A percentile compares a stretch with the other conserved stretches of the same genome.
These are phyloP conservation scores for Sugiyamaella americana DNA, from an alignment of 805 yeast genomes.

Conservation along the genomic window DNA sequence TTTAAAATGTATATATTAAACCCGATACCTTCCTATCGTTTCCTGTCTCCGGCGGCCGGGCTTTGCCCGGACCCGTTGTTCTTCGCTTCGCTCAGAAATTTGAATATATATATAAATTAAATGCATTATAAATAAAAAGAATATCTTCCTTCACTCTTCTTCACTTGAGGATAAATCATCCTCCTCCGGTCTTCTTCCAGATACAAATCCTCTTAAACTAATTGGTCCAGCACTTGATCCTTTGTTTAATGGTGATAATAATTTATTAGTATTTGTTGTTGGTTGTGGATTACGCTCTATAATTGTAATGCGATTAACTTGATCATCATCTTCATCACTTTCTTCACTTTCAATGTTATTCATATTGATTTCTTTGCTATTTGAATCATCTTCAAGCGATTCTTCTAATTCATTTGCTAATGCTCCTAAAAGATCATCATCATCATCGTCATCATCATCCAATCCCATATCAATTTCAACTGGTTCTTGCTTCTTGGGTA, in stretches of 20 bases:
- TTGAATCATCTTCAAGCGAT: conserved; percentile 20
- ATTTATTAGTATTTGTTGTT: neutral
- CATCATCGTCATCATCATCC: conserved; percentile 24
- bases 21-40: too few species aligned
- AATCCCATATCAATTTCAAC: neutral
- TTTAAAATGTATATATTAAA: too few species aligned
- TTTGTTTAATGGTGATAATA: conserved; percentile 10
- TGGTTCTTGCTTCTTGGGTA: conserved; percentile 2
- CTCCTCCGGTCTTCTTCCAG: conserved; percentile 16
- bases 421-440: conserved; percentile 27
- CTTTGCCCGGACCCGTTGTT: neutral
- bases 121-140: neutral
- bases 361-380: neutral
- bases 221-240: conserved; percentile 14
- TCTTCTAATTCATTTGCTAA: conserved; percentile 30
- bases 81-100: neutral
- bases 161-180: conserved; percentile 21
- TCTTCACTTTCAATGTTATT: conserved; percentile 7
- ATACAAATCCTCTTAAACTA: conserved; percentile 17
- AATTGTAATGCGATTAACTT: conserved; percentile 1
- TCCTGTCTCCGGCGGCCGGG: neutral
- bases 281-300: conserved; percentile 2
- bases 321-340: conserved; percentile 14
- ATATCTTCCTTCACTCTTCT: conserved; percentile 20
- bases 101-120: neutral